A percentile compares a stretch with the other conserved stretches of the same genome.
Conservation (phyloP, 331 rosid genomes). For the Malus hybrid region DNA sequence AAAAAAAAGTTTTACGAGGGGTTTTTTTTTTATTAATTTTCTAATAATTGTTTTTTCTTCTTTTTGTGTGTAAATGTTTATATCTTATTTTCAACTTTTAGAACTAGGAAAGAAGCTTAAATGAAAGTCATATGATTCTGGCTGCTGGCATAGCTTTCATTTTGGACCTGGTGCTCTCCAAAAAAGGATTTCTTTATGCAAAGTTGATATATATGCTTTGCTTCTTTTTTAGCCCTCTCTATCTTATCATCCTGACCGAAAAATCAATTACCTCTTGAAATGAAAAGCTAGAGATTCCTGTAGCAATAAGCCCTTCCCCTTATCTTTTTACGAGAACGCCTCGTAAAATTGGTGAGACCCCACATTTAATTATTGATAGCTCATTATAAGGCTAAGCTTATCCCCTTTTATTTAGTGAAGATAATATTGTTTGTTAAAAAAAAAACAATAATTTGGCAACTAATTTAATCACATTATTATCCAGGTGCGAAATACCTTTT, state of each 20-base stretch:
- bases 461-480: too few species aligned
- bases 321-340: background rate
- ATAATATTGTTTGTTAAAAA: too few species aligned
- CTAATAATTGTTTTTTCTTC: background rate
- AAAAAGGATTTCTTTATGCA: conserved; percentile 13
- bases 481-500: too few species aligned
- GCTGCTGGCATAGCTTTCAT: background rate
- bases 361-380: fast-evolving
- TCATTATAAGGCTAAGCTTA: fast-evolving
- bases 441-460: too few species aligned
- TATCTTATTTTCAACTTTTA: background rate
- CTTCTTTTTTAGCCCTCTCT: background rate
- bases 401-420: too few species aligned
- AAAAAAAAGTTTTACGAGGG: too few species aligned
- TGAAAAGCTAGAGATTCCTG: conserved; percentile 20
- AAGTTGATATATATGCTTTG: conserved; percentile 15
- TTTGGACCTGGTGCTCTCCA: conserved; percentile 19
- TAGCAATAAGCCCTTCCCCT: conserved; percentile 1
- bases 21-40: too few species aligned
- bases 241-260: background rate
- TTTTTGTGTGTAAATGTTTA: background rate
- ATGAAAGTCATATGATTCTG: conserved; percentile 21
- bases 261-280: conserved; percentile 1
- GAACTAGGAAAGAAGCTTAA: background rate
- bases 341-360: too few species aligned